phyloP scores from a whole-genome alignment of 805 yeast species.

The Metschnikowia reukaufii region DNA sequence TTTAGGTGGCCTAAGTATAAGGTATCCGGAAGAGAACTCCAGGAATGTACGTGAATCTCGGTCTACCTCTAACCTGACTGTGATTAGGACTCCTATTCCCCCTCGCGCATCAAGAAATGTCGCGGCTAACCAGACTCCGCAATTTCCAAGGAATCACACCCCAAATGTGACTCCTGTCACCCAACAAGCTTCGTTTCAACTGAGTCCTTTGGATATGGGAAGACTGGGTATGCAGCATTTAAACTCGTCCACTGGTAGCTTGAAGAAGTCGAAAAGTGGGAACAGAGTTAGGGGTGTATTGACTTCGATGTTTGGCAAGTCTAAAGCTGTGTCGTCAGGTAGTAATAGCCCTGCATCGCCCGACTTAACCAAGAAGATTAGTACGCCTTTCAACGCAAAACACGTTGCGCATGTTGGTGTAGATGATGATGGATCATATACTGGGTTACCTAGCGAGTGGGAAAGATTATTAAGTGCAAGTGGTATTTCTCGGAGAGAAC shows the following conservation, averaged over 20 bases:
- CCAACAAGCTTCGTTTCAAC: slow-evolving; percentile 19
- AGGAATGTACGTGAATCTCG: slow-evolving; percentile 5
- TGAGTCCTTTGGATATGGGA: slow-evolving; percentile 21
- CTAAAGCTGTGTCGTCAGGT: slow-evolving; percentile 5
- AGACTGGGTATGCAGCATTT: background rate
- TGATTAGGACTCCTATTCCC: slow-evolving; percentile 25
- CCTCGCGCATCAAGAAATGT: background rate
- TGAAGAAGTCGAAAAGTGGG: slow-evolving; percentile 40
- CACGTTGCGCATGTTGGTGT: slow-evolving; percentile 94
- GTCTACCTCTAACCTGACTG: slow-evolving; percentile 24
- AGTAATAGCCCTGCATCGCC: slow-evolving; percentile 13
- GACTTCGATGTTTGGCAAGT: slow-evolving; percentile 48
- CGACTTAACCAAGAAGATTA: slow-evolving; percentile 54
- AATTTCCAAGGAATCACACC: slow-evolving; percentile 3
- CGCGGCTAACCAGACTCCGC: slow-evolving; percentile 8
- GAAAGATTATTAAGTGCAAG: slow-evolving; percentile 75
- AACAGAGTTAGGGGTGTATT: slow-evolving; percentile 60
- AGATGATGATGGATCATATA: slow-evolving; percentile 82
- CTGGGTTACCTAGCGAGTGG: slow-evolving; percentile 95
- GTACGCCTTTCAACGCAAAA: slow-evolving; percentile 88
- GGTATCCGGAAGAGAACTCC: slow-evolving; percentile 1
- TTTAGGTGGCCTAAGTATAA: slow-evolving; percentile 5
- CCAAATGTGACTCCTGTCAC: slow-evolving; percentile 26
- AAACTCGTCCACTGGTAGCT: slow-evolving; percentile 9
- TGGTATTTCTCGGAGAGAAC: slow-evolving; percentile 86